Evolutionary conservation across 2,329 filamentous ascomycete species (phyloP), one percentile per base, ranked within the genome.

Genomic region (Boeremia lycopersici): DNA sequence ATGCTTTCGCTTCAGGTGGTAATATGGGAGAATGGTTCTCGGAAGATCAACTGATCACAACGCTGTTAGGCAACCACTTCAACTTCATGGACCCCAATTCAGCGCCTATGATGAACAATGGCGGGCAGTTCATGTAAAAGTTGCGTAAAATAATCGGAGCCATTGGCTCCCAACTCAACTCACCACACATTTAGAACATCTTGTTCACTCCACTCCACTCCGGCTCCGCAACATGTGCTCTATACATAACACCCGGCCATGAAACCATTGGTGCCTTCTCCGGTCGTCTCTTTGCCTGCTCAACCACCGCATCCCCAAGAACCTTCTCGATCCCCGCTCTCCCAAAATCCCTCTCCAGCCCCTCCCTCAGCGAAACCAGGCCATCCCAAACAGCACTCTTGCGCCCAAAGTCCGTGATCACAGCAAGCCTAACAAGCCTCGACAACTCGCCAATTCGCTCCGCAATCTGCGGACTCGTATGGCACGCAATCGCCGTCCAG

Each of bases 401-500:
- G 3, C 50, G 62, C 19, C 72, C 64, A 51, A 80, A 80, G 54
- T 80, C 78, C 13, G 75, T 70, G 31, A 74, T 46, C 2, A 79
- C 73, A 4, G 68, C 78, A 29, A 67, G 40, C 11, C 76, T 61
- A 25, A 80, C 70, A 4, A 79, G 52, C 13, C 69, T 60, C 6
- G 75, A 64, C 34, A 80, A 61, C 13, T 74, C 64, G 28, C 69
- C 64, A 35, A 80, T 79, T 0, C 76, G 65, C 59, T 80, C 76
- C n/a, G 76, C 77, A 44, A 81, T 77, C 0, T 74, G 72, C 2
- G 75, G 74, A n/a, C 70, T 74, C 1, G 75, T 79, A 52, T 81
- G 78, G 29, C 78, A 58, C 0, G 78, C 76, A 45, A 81, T 79
- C 0, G 78, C 77, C 6, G 70, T 73, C 78, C 78, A 80, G 15